Evolutionary conservation across 306 rosid species (phyloP), one percentile per base, ranked within the genome.

Genomic region (Lupinus albus): DNA sequence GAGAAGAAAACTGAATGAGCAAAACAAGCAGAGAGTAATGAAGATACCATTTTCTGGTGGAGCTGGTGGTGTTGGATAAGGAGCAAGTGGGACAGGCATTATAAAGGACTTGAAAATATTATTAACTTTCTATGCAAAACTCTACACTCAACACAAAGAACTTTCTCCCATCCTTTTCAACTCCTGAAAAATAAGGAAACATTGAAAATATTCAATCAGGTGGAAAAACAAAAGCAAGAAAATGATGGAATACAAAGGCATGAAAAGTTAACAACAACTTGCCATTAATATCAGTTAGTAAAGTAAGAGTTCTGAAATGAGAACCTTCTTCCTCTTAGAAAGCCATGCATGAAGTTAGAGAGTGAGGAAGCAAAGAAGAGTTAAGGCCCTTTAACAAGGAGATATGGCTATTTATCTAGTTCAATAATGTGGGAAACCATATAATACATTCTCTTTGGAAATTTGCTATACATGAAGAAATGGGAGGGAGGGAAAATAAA

Each of bases 81-180:
- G 99, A 0, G 97, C 99, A 86, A 94, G 99, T 75, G 97, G 99
- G 85, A 94, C 97, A 83, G 99, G 99, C 99, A 94, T 94, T 90
- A 82, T 85, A 49, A 56, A 81, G 50, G 51, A 73, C 64, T 50
- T 5, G 73, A 66, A 53, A 44, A 51, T 38, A 9, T 45, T 50
- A 59, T 75, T 33, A 33, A 4, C 65, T 68, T 61, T 74, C 83
- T 83, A 70, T 55, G 76, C 70, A 72, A 77, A 83, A 69, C 56
- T 87, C 83, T 78, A 78, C 51, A 48, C 36, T 72, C 55, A 80
- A 68, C 66, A 72, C 55, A 73, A 45, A 81, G 59, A 36, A 59
- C 61, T 74, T 76, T 38, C 78, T 76, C 64, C 82, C 83, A 80
- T 83, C 51, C 82, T 73, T 73, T 61, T 20, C 58, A 73, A 73